These are phyloP conservation scores for Psilocybe azurescens DNA, from an alignment of 768 basidiomycete genomes.

Conservation along the genomic window DNA sequence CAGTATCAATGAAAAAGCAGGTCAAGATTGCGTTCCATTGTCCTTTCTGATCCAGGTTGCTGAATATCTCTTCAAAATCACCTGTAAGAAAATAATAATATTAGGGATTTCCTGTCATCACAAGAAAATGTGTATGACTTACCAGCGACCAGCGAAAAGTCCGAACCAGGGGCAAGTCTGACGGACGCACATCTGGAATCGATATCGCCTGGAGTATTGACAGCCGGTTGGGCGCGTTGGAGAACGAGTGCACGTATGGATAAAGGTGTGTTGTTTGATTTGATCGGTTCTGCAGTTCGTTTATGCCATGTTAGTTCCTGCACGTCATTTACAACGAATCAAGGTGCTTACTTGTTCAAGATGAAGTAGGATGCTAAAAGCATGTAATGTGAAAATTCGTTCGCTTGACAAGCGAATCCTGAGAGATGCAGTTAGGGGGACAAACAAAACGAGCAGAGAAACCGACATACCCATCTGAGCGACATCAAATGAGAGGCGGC, in stretches of 20 bases:
- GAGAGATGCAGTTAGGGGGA: neutral
- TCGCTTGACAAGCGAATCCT: slow-evolving; percentile 93
- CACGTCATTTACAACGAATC: neutral
- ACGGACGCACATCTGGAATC: slow-evolving; percentile 89
- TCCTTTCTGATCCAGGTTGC: slow-evolving; percentile 66
- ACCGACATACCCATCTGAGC: slow-evolving; percentile 71
- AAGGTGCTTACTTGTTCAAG: slow-evolving; percentile 70
- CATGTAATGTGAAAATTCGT: slow-evolving; percentile 97
- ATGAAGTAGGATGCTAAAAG: slow-evolving; percentile 88
- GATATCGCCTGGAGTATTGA: slow-evolving; percentile 70
- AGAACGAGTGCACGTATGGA: slow-evolving; percentile 93
- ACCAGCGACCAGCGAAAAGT: slow-evolving; percentile 90
- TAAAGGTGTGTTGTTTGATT: slow-evolving; percentile 73
- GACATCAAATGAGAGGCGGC: slow-evolving; percentile 87
- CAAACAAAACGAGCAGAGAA: neutral
- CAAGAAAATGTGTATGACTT: slow-evolving; percentile 22
- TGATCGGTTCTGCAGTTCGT: slow-evolving; percentile 57
- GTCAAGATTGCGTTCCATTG: slow-evolving; percentile 91
- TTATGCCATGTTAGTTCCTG: neutral
- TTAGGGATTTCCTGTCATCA: neutral
- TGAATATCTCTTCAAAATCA: slow-evolving; percentile 94
- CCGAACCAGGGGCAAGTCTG: slow-evolving; percentile 67
- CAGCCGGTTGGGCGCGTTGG: slow-evolving; percentile 66
- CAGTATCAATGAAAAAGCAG: slow-evolving; percentile 98
- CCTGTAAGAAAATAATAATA: slow-evolving; percentile 45